Evolutionary conservation across 177 flowering plant species (phyloP), one percentile per base, ranked within the genome.

Genomic region (Vitis hybrid): DNA sequence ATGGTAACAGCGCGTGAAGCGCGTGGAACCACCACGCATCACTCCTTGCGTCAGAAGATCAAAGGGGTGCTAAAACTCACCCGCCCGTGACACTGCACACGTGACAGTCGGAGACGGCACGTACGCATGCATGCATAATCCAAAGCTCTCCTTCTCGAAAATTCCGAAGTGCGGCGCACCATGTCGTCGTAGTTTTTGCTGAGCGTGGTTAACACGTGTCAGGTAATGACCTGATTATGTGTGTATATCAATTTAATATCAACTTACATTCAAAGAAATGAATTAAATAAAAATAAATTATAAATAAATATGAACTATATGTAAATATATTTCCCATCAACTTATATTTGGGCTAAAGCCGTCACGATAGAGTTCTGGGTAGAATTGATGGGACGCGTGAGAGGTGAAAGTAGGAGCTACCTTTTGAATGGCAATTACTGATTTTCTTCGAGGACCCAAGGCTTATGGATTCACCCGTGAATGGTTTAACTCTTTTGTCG

Each of bases 401-500:
- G 63, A 49, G 20, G 2, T 14, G 8, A 50, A n/a, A 14, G 13
- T 50, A 3, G 59, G 46, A 41, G 46, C 46, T 41, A 41, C 6
- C 6, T 8, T 53, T 24, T 48, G 50, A 12, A 60, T 27, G 11
- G 27, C 10, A 30, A 24, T 15, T 51, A 32, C n/a, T 56, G 3
- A 21, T 56, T 14, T 10, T 17, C 7, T 58, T 15, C 27, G 11
- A 63, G 62, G 72, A 68, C 20, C 53, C 69, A 70, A 17, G 10
- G 65, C n/a, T 5, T 10, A 41, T 68, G 67, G 54, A 21, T 15
- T 7, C 30, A 74, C 85, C 79, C 88, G 86, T 86, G 85, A 83
- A 73, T 71, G 71, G 67, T 59, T 78, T 81, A 71, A 83, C 70
- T 66, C 75, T 63, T 21, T 75, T 81, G 83, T 81, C 83, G 71